Percentiles rank a stretch among this genome's conserved stretches.
phyloP scores from a whole-genome alignment of 768 basidiomycete species.

The Lepiota venenata region DNA sequence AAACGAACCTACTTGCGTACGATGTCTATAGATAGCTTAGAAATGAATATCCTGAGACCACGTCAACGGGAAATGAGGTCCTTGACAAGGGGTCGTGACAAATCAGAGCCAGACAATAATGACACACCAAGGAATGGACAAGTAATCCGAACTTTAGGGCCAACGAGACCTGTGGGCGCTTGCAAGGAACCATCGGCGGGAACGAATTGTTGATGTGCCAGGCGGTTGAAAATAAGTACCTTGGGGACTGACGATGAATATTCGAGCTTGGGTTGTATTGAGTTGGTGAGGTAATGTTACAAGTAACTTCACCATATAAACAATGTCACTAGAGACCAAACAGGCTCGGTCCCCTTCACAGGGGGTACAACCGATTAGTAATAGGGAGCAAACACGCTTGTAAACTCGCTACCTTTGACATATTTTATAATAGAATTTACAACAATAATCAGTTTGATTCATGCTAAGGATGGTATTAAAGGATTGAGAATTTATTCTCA shows the following conservation, averaged over 20 bases:
- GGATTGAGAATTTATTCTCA: too few relatives aligned
- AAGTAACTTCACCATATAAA: too few relatives aligned
- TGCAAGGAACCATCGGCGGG: conserved; percentile 16
- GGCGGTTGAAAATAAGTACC: conserved; percentile 17
- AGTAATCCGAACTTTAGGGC: conserved; percentile 27
- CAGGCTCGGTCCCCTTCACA: too few relatives aligned
- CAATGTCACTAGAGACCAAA: too few relatives aligned
- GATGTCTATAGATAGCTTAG: conserved; percentile 24
- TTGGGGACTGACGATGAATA: conserved; percentile 22
- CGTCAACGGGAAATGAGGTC: conserved; percentile 19
- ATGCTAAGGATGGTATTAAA: too few relatives aligned
- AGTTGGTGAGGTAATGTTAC: too few relatives aligned
- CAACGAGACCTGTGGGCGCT: conserved; percentile 24
- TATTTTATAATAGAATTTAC: too few relatives aligned
- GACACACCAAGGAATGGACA: conserved; percentile 21
- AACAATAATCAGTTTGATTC: too few relatives aligned
- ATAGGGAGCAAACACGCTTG: too few relatives aligned
- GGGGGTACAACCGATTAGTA: too few relatives aligned
- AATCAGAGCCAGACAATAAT: conserved; percentile 10
- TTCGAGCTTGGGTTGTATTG: too few relatives aligned
- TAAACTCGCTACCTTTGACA: too few relatives aligned
- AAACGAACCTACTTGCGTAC: conserved; percentile 31
- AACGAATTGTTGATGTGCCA: conserved; percentile 27
- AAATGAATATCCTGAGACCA: conserved; percentile 23
- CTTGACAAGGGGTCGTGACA: conserved; percentile 12